Evolutionary conservation across 495 filamentous ascomycete genomes (phyloP), one percentile per base, ranked within the genome.

Genomic region (Schizothecium vesticola): DNA sequence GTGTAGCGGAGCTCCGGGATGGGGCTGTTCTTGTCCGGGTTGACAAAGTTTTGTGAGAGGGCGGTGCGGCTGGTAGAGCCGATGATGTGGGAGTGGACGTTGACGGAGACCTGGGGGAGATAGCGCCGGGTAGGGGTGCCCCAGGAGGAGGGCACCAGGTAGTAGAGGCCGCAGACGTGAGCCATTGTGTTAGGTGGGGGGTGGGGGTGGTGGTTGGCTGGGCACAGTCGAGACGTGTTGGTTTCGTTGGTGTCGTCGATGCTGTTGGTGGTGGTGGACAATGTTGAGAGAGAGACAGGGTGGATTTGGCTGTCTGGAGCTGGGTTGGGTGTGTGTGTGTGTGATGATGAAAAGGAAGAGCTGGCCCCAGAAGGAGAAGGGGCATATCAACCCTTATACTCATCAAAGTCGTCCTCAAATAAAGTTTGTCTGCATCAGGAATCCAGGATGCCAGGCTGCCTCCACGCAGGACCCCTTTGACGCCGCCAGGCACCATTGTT

Each of bases 11-110:
- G 81, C 29, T 81, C 72, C 64, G 89, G 21, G 71, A 74, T 75
- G 1, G 33, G 36, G 1, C 82, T 74, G 1, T 69, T 61, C 11
- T 66, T 36, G 0, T 80, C 83, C 0, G 86, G 81, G 68, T 89
- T 90, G 63, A 76, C 73, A 69, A 89, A 91, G 5, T 81, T 86
- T 72, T 92, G 89, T 0, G 80, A 88, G 28, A 92, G 80, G 3
- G 76, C 72, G 19, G 88, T 90, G 11, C 84, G 81, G 3, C 86
- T 87, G 33, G 84, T 82, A 13, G 81, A 81, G 7, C 85, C 81
- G 19, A 86, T 72, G 63, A 91, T 84, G 11, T 80, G 80, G 22
- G 86, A 79, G 59, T 89, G 82, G 22, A 80, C 81, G 28, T 80
- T 69, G 57, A 88, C 76, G 3, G 79, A 73, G 5, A 88, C 72